Evolutionary conservation across 1,139 yeast genomes (phyloP).

Genomic region (Pichia norvegensis): DNA sequence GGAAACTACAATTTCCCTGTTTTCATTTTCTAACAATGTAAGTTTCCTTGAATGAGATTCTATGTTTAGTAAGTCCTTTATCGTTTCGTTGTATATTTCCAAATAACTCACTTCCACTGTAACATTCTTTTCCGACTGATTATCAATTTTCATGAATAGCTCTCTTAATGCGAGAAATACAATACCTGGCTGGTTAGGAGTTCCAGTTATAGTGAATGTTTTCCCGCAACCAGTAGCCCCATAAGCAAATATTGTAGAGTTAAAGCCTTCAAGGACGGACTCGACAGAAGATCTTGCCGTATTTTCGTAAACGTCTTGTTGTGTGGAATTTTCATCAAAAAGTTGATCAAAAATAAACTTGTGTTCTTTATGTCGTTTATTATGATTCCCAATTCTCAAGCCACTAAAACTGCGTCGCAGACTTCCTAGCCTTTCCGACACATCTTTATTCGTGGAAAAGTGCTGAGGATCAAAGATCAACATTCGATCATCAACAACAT

Average conservation of each 20-base stretch:
- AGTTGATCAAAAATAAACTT: conserved; percentile 75
- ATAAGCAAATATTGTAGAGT: conserved; percentile 91
- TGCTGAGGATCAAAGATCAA: conserved; percentile 84
- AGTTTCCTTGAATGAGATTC: conserved; percentile 34
- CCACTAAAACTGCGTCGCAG: conserved; percentile 16
- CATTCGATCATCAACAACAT: conserved; percentile 85
- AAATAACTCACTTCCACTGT: conserved; percentile 66
- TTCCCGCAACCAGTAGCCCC: conserved; percentile 99
- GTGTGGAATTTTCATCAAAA: conserved; percentile 59
- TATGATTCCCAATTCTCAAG: conserved; percentile 16
- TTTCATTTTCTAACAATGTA: conserved; percentile 64
- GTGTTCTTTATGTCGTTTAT: conserved; percentile 61
- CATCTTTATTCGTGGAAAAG: not conserved
- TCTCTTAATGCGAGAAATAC: conserved; percentile 75
- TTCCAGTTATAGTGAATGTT: conserved; percentile 83
- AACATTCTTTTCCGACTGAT: conserved; percentile 35
- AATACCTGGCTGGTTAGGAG: conserved; percentile 67
- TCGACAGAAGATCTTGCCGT: conserved; percentile 71
- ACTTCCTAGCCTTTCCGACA: conserved; percentile 11
- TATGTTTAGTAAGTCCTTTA: conserved; percentile 61
- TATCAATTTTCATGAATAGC: conserved; percentile 55
- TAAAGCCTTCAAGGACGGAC: conserved; percentile 73
- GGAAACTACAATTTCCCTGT: conserved; percentile 61
- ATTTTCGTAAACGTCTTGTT: conserved; percentile 55
- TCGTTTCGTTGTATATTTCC: conserved; percentile 87